Evolutionary conservation across 2,329 filamentous ascomycete species (phyloP).

Genomic region (Pseudocercospora cruenta): DNA sequence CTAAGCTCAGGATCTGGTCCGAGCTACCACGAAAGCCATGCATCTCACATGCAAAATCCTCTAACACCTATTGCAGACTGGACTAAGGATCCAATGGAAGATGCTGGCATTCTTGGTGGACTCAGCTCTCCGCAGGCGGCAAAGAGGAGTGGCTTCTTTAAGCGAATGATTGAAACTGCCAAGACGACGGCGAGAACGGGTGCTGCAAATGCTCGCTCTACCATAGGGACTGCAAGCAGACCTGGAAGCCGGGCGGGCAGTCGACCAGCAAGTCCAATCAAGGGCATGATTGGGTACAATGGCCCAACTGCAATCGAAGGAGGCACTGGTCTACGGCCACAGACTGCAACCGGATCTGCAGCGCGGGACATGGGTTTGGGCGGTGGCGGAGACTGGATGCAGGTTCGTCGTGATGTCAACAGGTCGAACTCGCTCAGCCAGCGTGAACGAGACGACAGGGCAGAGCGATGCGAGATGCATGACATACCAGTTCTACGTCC

Average conservation of each 20-base stretch:
- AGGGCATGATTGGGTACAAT: slow-evolving; percentile 49
- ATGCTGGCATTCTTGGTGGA: slow-evolving; percentile 73
- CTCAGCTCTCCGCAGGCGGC: slow-evolving; percentile 74
- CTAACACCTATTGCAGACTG: slow-evolving; percentile 69
- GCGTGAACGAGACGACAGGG: slow-evolving; percentile 81
- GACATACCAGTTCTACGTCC: slow-evolving; percentile 86
- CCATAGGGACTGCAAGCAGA: slow-evolving; percentile 66
- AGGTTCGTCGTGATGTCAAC: slow-evolving; percentile 93
- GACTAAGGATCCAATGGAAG: slow-evolving; percentile 63
- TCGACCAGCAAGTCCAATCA: slow-evolving; percentile 51
- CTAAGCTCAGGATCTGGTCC: slow-evolving; percentile 48
- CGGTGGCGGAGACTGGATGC: slow-evolving; percentile 83
- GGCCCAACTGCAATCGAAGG: slow-evolving; percentile 60
- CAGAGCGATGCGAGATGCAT: slow-evolving; percentile 91
- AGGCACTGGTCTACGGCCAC: slow-evolving; percentile 42
- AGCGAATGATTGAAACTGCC: slow-evolving; percentile 90
- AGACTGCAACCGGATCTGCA: slow-evolving; percentile 39
- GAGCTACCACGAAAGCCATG: slow-evolving; percentile 86
- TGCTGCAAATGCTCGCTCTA: slow-evolving; percentile 84
- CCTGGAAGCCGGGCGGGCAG: slow-evolving; percentile 44
- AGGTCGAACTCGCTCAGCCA: slow-evolving; percentile 89
- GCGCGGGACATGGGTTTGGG: slow-evolving; percentile 72
- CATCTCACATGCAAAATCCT: slow-evolving; percentile 56
- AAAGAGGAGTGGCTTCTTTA: slow-evolving; percentile 84
- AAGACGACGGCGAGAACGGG: slow-evolving; percentile 76